Evolutionary conservation across 495 filamentous ascomycete species (phyloP), one percentile per base, ranked within the genome.

Genomic region (Neurospora sp.): DNA sequence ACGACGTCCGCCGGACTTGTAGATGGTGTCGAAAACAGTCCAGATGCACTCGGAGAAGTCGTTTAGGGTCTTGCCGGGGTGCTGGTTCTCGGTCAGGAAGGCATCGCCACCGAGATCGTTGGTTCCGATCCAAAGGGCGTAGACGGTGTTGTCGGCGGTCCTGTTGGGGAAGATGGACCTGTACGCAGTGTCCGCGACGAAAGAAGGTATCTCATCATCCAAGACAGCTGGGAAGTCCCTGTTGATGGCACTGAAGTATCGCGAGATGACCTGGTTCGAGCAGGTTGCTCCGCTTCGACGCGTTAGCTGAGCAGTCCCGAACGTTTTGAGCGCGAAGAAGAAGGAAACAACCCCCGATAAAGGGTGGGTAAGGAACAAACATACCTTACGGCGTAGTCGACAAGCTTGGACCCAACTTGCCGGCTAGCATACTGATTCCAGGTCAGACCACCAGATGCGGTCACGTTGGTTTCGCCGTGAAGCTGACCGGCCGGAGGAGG

Each of bases 111-210:
- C 91, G 12, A 94, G 83, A 77, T 94, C 92, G 76, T 93, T 94
- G 71, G 91, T 92, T 0, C 92, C 92, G 75, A 93, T 92, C 91
- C 90, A 94, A 42, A 93, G 86, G 1, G 89, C 83, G 75, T 92
- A 93, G 6, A 92, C 89, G 4, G 90, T 91, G 73, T 89, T 88
- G n/a, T 85, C 77, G 20, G 84, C 73, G 1, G 82, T 83, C 69
- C 87, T 84, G 70, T 83, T 79, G 38, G 86, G 81, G 79, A 89
- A 91, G 18, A 85, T 75, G 5, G 84, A 76, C 40, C 84, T 83
- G 72, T 82, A 88, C 14, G 81, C 76, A 39, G 83, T 82, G 71
- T 94, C 92, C 16, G 88, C 88, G n/a, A 87, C 72, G 80, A 90
- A 93, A 3, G 90, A 90, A 1, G 90, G 88, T 16, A 93, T 77